phyloP scores from a whole-genome alignment of 148 eudicot species.

The Heliosperma pusillum region DNA sequence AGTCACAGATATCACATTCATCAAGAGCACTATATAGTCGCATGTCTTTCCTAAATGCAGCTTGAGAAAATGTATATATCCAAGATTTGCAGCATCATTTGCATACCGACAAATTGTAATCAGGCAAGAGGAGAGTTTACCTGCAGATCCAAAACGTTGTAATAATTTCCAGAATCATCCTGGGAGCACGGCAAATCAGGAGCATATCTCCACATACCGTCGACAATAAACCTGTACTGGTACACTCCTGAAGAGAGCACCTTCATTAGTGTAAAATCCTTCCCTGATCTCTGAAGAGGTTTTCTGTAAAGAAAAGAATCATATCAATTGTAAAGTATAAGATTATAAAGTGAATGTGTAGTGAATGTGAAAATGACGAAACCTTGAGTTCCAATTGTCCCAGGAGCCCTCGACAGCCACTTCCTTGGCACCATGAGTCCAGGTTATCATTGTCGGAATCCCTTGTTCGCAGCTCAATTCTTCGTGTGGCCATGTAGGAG shows the following conservation, averaged over 20 bases:
- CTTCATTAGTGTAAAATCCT: conserved; percentile 74
- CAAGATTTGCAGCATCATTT: too few species aligned
- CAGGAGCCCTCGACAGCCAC: conserved; percentile 88
- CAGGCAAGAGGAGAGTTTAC: too few species aligned
- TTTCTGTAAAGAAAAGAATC: conserved; percentile 40
- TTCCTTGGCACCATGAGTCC: conserved; percentile 70
- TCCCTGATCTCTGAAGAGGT: conserved; percentile 69
- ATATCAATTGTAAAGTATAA: background rate
- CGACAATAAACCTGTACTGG: conserved; percentile 75
- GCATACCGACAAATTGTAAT: background rate
- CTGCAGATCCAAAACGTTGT: conserved; percentile 72
- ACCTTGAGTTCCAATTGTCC: conserved; percentile 93
- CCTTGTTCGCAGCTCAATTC: conserved; percentile 40
- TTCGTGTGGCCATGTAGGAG: conserved; percentile 37
- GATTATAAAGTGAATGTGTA: background rate
- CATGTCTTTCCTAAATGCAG: background rate
- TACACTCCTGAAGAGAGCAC: conserved; percentile 89
- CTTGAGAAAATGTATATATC: background rate
- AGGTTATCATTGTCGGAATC: conserved; percentile 74
- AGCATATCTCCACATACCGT: conserved; percentile 64
- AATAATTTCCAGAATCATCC: conserved; percentile 74
- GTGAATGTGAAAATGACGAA: background rate
- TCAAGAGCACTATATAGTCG: background rate
- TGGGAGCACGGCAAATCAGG: conserved; percentile 65
- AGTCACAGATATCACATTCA: background rate